Conservation (phyloP, 495 filamentous ascomycete species). For the Gamarada debralockiae region DNA sequence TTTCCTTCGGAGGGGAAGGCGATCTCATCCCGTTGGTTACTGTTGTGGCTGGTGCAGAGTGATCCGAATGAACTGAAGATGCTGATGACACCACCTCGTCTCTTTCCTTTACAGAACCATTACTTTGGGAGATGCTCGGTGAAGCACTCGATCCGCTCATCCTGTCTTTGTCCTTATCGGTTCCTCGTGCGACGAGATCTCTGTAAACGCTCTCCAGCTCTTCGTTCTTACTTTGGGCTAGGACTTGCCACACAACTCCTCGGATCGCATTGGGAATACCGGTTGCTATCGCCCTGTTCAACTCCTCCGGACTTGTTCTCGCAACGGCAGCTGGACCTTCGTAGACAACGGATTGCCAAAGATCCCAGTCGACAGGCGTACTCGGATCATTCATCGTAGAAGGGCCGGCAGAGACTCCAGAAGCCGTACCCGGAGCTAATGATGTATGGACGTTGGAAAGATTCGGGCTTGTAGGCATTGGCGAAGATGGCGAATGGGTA, state of each 20-base stretch:
- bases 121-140: conserved; percentile 25
- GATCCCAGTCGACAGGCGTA: conserved; percentile 83
- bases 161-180: conserved; percentile 70
- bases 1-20: conserved; percentile 56
- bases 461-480: conserved; percentile 46
- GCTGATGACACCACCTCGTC: conserved; percentile 64
- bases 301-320: conserved; percentile 76
- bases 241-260: conserved; percentile 95
- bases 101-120: conserved; percentile 51
- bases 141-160: conserved; percentile 39
- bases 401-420: conserved; percentile 68
- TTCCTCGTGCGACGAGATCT: conserved; percentile 76
- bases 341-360: conserved; percentile 95
- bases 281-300: conserved; percentile 85
- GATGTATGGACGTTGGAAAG: conserved; percentile 50
- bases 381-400: conserved; percentile 60
- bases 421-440: conserved; percentile 77
- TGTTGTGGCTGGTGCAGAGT: conserved; percentile 61
- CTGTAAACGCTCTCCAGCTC: conserved; percentile 86
- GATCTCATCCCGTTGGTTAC: conserved; percentile 52
- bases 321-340: conserved; percentile 85
- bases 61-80: conserved; percentile 79
- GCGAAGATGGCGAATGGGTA: conserved; percentile 38
- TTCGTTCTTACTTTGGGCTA: conserved; percentile 89
- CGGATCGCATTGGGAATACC: conserved; percentile 93